Conservation (phyloP, 2,329 filamentous ascomycete species). For the Xylariaceae sp. region DNA sequence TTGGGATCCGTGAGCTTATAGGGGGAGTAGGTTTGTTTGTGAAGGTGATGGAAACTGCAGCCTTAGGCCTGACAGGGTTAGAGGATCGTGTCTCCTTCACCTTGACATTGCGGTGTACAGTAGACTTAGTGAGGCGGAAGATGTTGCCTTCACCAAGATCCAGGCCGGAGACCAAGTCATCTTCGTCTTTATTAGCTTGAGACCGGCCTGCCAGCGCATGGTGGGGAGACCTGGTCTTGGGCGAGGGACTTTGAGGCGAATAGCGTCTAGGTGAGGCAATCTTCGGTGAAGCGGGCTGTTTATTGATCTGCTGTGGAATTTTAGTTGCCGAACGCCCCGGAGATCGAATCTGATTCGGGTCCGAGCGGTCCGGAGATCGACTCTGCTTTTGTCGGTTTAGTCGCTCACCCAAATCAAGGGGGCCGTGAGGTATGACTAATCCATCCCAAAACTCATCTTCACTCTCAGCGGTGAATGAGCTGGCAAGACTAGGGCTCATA, state of each 20-base stretch:
- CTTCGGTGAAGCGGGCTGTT: conserved; percentile 1
- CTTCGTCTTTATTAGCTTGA: conserved; percentile 45
- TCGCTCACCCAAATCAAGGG: conserved; percentile 75
- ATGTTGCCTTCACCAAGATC: conserved; percentile 81
- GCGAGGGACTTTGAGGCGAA: background rate
- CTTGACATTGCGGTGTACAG: conserved; percentile 86
- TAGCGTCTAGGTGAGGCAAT: background rate
- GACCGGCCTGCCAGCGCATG: conserved; percentile 20
- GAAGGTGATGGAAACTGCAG: conserved; percentile 83
- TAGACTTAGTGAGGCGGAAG: conserved; percentile 74
- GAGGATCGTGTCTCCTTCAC: conserved; percentile 66
- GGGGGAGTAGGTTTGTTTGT: conserved; percentile 63
- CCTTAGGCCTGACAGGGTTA: conserved; percentile 66
- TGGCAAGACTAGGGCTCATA: conserved; percentile 87
- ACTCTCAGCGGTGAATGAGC: conserved; percentile 84
- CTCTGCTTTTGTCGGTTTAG: conserved; percentile 62
- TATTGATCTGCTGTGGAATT: conserved; percentile 3
- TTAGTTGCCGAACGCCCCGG: conserved; percentile 8
- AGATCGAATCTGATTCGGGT: conserved; percentile 2
- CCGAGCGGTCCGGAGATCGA: conserved; percentile 14
- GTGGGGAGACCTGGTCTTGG: conserved; percentile 9
- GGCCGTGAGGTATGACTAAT: conserved; percentile 77
- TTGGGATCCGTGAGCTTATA: conserved; percentile 66
- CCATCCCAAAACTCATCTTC: conserved; percentile 90
- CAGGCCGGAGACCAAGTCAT: conserved; percentile 81